Base-by-base conservation (phyloP, 768 basidiomycete species). In the Leccinum longicurvipes region DNA sequence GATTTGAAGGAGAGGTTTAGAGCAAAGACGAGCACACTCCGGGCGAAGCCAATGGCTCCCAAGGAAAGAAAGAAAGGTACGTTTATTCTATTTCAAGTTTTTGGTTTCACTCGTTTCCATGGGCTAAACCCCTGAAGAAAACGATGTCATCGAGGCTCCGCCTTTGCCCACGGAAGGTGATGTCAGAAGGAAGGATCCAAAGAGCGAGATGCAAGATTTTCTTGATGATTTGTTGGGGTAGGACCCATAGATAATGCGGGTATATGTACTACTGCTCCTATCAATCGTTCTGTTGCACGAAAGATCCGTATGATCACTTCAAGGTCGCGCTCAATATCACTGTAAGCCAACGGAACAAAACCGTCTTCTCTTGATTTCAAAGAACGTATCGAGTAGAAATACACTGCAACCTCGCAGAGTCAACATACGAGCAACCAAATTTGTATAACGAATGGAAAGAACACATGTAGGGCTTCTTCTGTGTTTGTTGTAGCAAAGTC, bases 151-250 rank as follows among this genome's bases (percentile, higher is more conserved):
- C 15, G 81, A 82, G 51, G 82, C 84, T 0, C 84, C 85, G 1
- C 81, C 81, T 4, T 72, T 86, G 10, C 83, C 82, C 0, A 69
- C 70, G 0, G 75, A 75, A 23, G 39, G 32, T 19, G 17, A 28
- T 21, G 14, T 51, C 5, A 42, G 64, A 53, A 73, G 73, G 67
- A 73, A 77, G 67, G 48, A 67, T 47, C 73, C 78, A n/a, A 82
- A 81, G 60, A 73, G 71, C 34, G 77, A 83, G 51, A 83, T 90
- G 84, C 80, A 89, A 68, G 85, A 83, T 42, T 90, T 87, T 62
- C 70, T 89, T 27, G 87, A 89, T 56, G 86, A 87, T 34, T 66
- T 89, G 4, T 64, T 89, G 9, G 67, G 68, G n/a, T 80, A 67
- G 73, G 19, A 39, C 10, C 10, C 11, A 8, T 31, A n/a, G 44